phyloP scores from a whole-genome alignment of 164 flowering plant genomes.

The Vitis cinerea region DNA sequence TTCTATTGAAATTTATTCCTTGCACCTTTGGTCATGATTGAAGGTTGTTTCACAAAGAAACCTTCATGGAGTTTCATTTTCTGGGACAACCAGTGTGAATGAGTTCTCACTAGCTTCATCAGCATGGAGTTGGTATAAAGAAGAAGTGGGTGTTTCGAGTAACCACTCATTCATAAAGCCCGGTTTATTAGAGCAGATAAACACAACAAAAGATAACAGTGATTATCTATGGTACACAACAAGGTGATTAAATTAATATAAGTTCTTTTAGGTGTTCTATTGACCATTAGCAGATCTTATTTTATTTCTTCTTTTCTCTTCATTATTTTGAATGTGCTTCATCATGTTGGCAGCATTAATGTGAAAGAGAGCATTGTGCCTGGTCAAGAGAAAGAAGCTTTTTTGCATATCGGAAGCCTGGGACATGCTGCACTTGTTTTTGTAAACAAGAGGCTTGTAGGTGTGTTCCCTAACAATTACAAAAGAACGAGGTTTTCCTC shows the following conservation, averaged over 20 bases:
- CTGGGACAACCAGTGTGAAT: conserved; percentile 7
- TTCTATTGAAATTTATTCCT: not conserved
- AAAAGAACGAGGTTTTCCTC: not conserved
- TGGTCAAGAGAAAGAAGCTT: conserved; percentile 23
- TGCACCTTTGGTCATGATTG: conserved; percentile 3
- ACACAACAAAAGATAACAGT: conserved; percentile 59
- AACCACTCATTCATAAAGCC: conserved; percentile 35
- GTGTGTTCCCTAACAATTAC: not conserved
- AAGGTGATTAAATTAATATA: conserved; percentile 31
- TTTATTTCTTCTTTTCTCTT: not conserved
- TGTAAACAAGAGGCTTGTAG: conserved; percentile 40
- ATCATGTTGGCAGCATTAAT: conserved; percentile 26
- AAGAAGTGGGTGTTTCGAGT: conserved; percentile 37
- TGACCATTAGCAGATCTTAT: not conserved
- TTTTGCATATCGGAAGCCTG: conserved; percentile 40
- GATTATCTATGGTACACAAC: conserved; percentile 66
- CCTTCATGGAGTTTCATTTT: conserved; percentile 19
- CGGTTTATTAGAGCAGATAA: conserved; percentile 63
- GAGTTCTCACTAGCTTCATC: conserved; percentile 22
- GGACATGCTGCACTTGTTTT: conserved; percentile 63
- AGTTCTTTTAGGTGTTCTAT: not conserved
- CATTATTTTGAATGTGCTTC: conserved; percentile 3
- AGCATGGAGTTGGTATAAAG: conserved; percentile 47
- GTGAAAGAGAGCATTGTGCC: conserved; percentile 16
- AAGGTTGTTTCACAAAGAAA: conserved; percentile 48